These are phyloP conservation scores for Cutaneotrichosporon cutaneum DNA, from an alignment of 1,284 basidiomycete species.

Conservation along the genomic window DNA sequence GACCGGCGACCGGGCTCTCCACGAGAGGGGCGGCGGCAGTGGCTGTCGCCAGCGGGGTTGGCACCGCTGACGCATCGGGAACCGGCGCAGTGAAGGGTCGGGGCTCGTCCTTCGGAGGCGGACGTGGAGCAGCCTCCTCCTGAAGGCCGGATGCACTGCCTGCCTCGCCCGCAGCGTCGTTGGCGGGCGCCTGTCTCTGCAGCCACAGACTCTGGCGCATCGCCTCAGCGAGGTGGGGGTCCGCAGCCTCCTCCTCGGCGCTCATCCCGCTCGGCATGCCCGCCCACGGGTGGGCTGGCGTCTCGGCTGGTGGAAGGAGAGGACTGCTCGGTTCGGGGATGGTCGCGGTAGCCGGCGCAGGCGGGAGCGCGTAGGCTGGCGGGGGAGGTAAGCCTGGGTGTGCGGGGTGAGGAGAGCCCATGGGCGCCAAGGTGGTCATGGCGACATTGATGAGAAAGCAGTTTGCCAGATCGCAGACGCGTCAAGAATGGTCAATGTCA, in stretches of 20 bases:
- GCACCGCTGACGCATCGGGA: not conserved
- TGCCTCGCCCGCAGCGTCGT: too few relatives aligned
- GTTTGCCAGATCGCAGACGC: not conserved
- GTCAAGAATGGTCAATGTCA: too few relatives aligned
- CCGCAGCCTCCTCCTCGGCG: constrained; percentile 57
- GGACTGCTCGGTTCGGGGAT: too few relatives aligned
- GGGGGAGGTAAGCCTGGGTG: too few relatives aligned
- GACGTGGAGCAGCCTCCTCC: not conserved
- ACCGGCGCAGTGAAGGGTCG: too few relatives aligned
- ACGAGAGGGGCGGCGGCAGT: not conserved
- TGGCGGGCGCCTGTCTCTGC: not conserved
- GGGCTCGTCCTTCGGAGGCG: not conserved
- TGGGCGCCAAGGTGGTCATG: not conserved
- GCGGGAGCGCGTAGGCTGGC: too few relatives aligned
- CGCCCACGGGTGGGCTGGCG: constrained; percentile 46
- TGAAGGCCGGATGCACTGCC: too few relatives aligned
- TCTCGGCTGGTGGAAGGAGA: constrained; percentile 4
- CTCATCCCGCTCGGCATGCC: constrained; percentile 60
- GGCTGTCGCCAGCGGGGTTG: not conserved
- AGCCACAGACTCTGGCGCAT: constrained; percentile 45
- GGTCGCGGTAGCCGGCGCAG: too few relatives aligned
- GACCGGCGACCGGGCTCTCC: not conserved
- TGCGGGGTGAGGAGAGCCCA: too few relatives aligned
- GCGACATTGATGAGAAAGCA: not conserved
- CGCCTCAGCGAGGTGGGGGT: constrained; percentile 49